Percentiles rank a stretch among this genome's conserved stretches.
Evolutionary conservation across 306 rosid species (phyloP).

Genomic region (Quercus engelmannii): DNA sequence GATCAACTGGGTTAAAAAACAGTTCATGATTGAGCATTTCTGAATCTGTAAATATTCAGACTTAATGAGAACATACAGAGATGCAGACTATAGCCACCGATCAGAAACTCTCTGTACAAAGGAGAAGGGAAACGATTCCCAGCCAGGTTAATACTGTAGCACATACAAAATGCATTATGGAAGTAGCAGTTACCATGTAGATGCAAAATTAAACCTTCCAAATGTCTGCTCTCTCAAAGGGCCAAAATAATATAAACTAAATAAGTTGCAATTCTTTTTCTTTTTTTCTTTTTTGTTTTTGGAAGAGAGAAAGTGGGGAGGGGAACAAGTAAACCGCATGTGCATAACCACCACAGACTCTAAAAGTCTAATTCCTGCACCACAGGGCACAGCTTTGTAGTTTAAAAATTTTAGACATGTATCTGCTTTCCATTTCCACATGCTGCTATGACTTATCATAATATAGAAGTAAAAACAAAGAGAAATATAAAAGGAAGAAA

Average conservation of each 20-base stretch:
- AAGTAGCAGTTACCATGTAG: neutral
- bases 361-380: neutral
- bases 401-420: neutral
- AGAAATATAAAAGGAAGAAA: constrained; percentile 13
- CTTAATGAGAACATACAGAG: neutral
- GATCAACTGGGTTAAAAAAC: neutral
- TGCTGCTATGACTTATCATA: neutral
- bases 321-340: no score
- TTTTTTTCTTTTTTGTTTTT: neutral
- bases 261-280: neutral
- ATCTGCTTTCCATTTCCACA: neutral
- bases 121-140: neutral
- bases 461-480: neutral
- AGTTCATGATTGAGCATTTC: neutral
- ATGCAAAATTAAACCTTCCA: neutral
- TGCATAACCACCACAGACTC: neutral
- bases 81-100: neutral
- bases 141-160: neutral
- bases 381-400: neutral
- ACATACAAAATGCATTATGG: neutral
- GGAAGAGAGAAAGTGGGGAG: neutral
- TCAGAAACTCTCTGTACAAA: neutral
- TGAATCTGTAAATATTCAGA: neutral
- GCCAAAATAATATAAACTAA: neutral
- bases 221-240: neutral